Conservation (phyloP, 257 asterid genomes). For the Solanum appendiculatum region DNA sequence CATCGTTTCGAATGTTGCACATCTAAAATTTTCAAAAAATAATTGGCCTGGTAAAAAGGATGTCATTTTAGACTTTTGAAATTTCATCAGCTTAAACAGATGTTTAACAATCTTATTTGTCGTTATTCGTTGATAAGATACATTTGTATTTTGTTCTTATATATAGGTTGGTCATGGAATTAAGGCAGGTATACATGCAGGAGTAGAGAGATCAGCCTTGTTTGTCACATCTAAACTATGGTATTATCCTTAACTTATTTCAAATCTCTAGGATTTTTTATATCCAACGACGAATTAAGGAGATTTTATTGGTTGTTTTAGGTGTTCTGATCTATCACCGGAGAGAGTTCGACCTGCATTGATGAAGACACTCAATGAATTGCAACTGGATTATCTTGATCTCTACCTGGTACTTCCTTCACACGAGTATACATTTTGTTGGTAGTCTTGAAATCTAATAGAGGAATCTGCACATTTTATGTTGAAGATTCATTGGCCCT, state of each 20-base stretch:
- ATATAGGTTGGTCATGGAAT: constrained; percentile 47
- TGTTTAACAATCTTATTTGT: background rate
- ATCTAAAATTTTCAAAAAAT: no score
- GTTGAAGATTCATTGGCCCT: constrained; percentile 65
- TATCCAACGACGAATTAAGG: background rate
- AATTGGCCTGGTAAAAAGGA: no score
- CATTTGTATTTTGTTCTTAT: background rate
- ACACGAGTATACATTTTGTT: background rate
- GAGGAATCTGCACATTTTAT: background rate
- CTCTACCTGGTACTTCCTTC: constrained; percentile 43
- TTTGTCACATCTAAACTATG: constrained; percentile 64
- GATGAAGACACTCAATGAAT: constrained; percentile 38
- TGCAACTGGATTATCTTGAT: constrained; percentile 67
- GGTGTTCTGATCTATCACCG: constrained; percentile 52
- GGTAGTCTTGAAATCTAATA: background rate
- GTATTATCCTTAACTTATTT: constrained; percentile 4
- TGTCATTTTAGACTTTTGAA: background rate
- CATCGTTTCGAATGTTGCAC: no score
- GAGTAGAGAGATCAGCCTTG: constrained; percentile 40
- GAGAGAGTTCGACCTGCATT: constrained; percentile 62
- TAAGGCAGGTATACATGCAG: constrained; percentile 51
- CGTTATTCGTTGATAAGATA: background rate
- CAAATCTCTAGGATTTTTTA: background rate
- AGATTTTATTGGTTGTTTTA: background rate
- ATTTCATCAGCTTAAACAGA: background rate